Percentiles rank a stretch among this genome's conserved stretches.
phyloP scores from a whole-genome alignment of 2,329 filamentous ascomycete genomes.

The Claviceps spartinae region DNA sequence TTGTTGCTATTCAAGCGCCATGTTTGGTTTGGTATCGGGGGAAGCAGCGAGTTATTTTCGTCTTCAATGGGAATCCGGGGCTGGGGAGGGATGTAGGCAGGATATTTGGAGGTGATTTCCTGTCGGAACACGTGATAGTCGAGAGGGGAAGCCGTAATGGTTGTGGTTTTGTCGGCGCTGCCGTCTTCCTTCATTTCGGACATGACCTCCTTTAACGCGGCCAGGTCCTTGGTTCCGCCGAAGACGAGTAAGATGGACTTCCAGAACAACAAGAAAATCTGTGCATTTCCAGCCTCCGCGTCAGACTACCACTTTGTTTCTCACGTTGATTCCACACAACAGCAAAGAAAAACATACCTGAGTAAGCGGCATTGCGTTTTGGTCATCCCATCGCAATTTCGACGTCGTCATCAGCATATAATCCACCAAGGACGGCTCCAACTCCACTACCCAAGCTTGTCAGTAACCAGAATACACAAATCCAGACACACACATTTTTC shows the following conservation, averaged over 20 bases:
- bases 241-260: conserved; percentile 80
- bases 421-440: conserved; percentile 56
- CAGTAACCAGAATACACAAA: neutral
- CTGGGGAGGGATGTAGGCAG: conserved; percentile 82
- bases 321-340: neutral
- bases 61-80: conserved; percentile 73
- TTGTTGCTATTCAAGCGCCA: conserved; percentile 45
- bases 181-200: conserved; percentile 34
- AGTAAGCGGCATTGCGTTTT: conserved; percentile 45
- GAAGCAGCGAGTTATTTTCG: conserved; percentile 82
- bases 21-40: conserved; percentile 65
- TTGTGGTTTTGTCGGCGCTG: conserved; percentile 55
- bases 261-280: conserved; percentile 78
- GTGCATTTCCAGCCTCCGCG: conserved; percentile 11
- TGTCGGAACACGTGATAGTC: conserved; percentile 95
- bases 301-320: neutral
- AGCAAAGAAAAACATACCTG: conserved; percentile 30
- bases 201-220: conserved; percentile 59
- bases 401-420: conserved; percentile 58
- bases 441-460: conserved; percentile 26
- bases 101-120: conserved; percentile 95
- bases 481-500: neutral
- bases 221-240: conserved; percentile 62
- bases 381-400: conserved; percentile 61
- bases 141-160: conserved; percentile 83